Evolutionary conservation across 2,329 filamentous ascomycete species (phyloP), one percentile per base, ranked within the genome.

Genomic region (Fusarium sp.): DNA sequence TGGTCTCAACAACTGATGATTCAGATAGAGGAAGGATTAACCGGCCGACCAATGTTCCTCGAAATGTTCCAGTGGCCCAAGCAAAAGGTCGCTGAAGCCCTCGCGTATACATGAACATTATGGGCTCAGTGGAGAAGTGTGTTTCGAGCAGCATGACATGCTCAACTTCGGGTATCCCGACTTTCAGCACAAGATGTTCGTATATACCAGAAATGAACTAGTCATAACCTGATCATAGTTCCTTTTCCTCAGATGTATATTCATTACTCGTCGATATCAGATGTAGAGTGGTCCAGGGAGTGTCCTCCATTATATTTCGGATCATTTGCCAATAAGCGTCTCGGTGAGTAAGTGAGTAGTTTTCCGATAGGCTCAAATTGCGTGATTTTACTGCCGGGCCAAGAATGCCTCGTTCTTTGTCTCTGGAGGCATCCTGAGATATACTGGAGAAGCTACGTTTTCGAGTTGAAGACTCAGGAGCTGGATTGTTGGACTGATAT

Each of bases 311-410:
- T 7, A 73, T 51, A 33, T 79, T 78, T 18, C 65, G 62, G 0
- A 77, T 55, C 74, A 79, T 81, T n/a, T 66, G 69, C 8, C 57
- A 41, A 44, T 80, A 81, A 3, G 80, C 80, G 7, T 79, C 77
- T 15, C 57, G 68, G 10, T 77, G 73, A 8, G 69, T 30, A 8
- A 57, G 52, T 3, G 77, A 80, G 56, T 72, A 61, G 2, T 50
- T 50, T 16, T 57, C 56, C 15, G 62, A 63, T 8, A 69, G 58
- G 3, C 4, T 50, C 4, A 72, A 76, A 1, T 46, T 46, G 30
- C 65, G 57, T 9, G 72, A 71, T 4, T 53, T 42, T 1, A 56
- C 51, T 10, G 63, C 63, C 1, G 46, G 34, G 23, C 65, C 62
- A 7, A 62, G 67, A 4, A 54, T 66, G 5, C 53, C 42, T 12